Evolutionary conservation across 768 basidiomycete genomes (phyloP), one percentile per base, ranked within the genome.

Genomic region (Neoboletus brunneissimus): DNA sequence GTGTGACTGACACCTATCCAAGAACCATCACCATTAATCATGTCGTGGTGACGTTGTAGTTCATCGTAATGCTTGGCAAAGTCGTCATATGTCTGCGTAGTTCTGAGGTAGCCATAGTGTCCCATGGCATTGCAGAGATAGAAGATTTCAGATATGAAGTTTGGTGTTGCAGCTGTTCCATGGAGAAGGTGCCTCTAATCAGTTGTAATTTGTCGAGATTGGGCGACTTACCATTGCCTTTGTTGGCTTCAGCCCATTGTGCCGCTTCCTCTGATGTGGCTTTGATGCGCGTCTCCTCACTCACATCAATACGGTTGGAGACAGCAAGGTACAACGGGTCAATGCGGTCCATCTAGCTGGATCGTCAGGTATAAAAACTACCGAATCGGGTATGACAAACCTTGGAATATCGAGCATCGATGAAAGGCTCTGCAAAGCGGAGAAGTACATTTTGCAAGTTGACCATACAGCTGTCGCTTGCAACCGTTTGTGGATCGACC

Each of bases 141-240:
- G 77, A 98, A 98, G 20, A 97, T 84, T 43, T 98, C 88, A 7
- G 96, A 93, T 59, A 98, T 93, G 72, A 99, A 99, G 69, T 97
- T 97, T 3, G 90, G 86, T 6, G 86, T 68, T 4, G 83, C 68
- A n/a, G 80, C 85, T 85, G 64, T 64, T 44, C 42, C 45, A 20
- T n/a, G 48, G 7, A 37, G 61, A 34, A 51, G 48, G 31, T 11
- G 15, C 35, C 38, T 13, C 6, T 11, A 5, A 3, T 48, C 27
- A 5, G 27, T 23, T 11, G 5, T 20, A 6, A 1, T 48, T 13
- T 9, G 12, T 20, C 1, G 22, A 34, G 5, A 51, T 20, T 8
- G 5, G 38, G 23, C 6, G 27, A 40, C 68, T 46, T 57, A 85
- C 86, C 82, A 48, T 70, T 71, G 42, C 77, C 73, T 66, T 58